phyloP scores from a whole-genome alignment of 1,139 yeast genomes.

The Candida tropicalis region DNA sequence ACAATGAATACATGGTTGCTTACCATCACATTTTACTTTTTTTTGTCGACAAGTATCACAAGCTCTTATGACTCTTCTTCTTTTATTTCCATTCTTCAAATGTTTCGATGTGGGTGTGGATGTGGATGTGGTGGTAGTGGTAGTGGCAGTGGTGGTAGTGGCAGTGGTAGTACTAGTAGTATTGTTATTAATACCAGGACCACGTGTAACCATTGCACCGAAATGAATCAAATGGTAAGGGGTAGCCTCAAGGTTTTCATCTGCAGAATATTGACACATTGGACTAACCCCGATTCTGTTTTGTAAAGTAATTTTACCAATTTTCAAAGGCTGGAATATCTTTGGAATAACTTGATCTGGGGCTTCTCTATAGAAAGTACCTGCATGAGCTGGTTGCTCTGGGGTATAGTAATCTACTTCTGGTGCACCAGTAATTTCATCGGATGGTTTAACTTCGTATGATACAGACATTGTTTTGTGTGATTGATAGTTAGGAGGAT shows the following conservation, averaged over 20 bases:
- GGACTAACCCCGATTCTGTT: slow-evolving; percentile 62
- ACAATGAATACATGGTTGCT: slow-evolving; percentile 85
- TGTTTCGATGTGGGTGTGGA: too few relatives aligned
- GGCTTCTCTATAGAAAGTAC: slow-evolving; percentile 20
- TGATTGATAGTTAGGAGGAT: background rate
- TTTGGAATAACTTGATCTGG: slow-evolving; percentile 18
- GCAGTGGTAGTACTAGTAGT: too few relatives aligned
- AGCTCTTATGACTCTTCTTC: slow-evolving; percentile 81
- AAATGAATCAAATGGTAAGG: slow-evolving; percentile 53
- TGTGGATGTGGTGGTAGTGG: too few relatives aligned
- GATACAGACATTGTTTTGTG: slow-evolving; percentile 14
- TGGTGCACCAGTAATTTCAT: slow-evolving; percentile 15
- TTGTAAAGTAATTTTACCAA: slow-evolving; percentile 36
- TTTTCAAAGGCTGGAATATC: slow-evolving; percentile 23
- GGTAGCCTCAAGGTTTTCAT: slow-evolving; percentile 36
- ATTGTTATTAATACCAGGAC: slow-evolving; percentile 57
- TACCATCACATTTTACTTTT: slow-evolving; percentile 88
- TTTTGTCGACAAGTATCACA: slow-evolving; percentile 80
- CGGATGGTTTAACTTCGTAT: slow-evolving; percentile 16
- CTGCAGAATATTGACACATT: slow-evolving; percentile 58
- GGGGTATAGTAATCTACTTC: slow-evolving; percentile 20
- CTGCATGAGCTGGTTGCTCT: slow-evolving; percentile 22
- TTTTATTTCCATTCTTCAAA: slow-evolving; percentile 45
- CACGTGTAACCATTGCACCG: slow-evolving; percentile 44
- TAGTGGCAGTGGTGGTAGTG: too few relatives aligned